These are phyloP conservation scores for Cercospora citrullina DNA, from an alignment of 2,329 filamentous ascomycete species.

Conservation along the genomic window DNA sequence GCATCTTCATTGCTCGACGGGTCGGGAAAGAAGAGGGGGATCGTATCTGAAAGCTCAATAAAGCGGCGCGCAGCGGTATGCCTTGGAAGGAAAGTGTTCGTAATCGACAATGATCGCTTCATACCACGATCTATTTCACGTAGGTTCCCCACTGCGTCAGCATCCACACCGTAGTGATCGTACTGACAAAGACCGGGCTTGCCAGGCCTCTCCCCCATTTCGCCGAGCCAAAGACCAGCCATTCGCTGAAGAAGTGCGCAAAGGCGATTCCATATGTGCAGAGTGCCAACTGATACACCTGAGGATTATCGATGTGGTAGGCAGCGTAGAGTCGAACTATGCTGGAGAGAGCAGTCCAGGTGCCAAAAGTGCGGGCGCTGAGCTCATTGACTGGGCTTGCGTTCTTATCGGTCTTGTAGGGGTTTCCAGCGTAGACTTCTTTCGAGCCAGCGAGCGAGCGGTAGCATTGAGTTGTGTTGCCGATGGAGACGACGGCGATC, in stretches of 20 bases:
- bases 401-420: slow-evolving; percentile 32
- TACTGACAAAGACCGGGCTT: slow-evolving; percentile 60
- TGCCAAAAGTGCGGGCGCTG: slow-evolving; percentile 77
- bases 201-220: slow-evolving; percentile 61
- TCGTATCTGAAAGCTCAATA: background rate
- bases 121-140: slow-evolving; percentile 19
- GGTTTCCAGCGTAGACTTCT: slow-evolving; percentile 78
- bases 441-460: slow-evolving; percentile 75
- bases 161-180: slow-evolving; percentile 62
- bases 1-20: background rate
- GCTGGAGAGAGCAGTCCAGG: slow-evolving; percentile 79
- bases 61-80: too few species aligned
- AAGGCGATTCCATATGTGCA: slow-evolving; percentile 81
- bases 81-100: too few species aligned
- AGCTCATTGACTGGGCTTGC: slow-evolving; percentile 66
- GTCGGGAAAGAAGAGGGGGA: background rate
- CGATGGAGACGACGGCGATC: slow-evolving; percentile 79
- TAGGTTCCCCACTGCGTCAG: slow-evolving; percentile 57
- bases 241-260: slow-evolving; percentile 77
- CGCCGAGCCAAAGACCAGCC: slow-evolving; percentile 74
- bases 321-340: slow-evolving; percentile 80
- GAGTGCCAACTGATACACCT: slow-evolving; percentile 76
- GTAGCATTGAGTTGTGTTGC: slow-evolving; percentile 85
- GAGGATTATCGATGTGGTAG: slow-evolving; percentile 72
- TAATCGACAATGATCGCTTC: too few species aligned